phyloP scores from a whole-genome alignment of 2,329 filamentous ascomycete species.

The Cercospora beticola region DNA sequence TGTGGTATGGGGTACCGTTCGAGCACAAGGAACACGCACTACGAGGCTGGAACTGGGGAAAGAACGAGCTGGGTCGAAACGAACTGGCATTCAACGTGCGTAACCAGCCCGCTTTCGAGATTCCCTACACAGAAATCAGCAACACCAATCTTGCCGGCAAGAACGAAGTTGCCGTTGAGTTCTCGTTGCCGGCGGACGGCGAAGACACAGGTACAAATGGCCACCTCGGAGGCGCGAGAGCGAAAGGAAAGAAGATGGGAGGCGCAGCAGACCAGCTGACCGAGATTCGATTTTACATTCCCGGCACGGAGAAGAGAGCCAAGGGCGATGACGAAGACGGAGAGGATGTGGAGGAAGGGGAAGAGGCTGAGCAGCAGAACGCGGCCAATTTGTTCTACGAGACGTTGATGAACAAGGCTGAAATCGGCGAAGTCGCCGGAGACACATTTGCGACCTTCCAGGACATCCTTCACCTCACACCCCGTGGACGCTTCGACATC shows the following conservation, averaged over 20 bases:
- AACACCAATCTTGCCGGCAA: slow-evolving; percentile 97
- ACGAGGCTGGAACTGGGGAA: slow-evolving; percentile 99
- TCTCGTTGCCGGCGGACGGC: slow-evolving; percentile 71
- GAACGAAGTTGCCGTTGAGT: slow-evolving; percentile 96
- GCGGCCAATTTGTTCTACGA: slow-evolving; percentile 98
- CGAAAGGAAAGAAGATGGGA: slow-evolving; percentile 82
- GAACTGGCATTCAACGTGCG: slow-evolving; percentile 96
- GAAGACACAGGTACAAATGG: slow-evolving; percentile 72
- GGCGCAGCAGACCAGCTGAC: slow-evolving; percentile 90
- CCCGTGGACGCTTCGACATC: slow-evolving; percentile 98
- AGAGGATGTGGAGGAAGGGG: slow-evolving; percentile 56
- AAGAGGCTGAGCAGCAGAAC: slow-evolving; percentile 74
- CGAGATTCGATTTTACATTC: slow-evolving; percentile 99
- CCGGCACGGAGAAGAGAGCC: slow-evolving; percentile 75
- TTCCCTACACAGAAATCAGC: slow-evolving; percentile 94
- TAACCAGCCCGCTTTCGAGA: slow-evolving; percentile 92
- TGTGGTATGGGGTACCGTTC: slow-evolving; percentile 93
- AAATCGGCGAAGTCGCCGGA: slow-evolving; percentile 98
- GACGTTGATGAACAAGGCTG: slow-evolving; percentile 94
- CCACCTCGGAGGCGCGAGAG: slow-evolving; percentile 68
- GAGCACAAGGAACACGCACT: slow-evolving; percentile 93
- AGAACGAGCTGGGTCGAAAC: slow-evolving; percentile 92
- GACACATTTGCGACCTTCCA: slow-evolving; percentile 97
- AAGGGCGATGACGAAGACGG: slow-evolving; percentile 70
- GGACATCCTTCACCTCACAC: slow-evolving; percentile 94